These are phyloP conservation scores for Lactarius indigo DNA, from an alignment of 768 basidiomycete species.

Conservation along the genomic window DNA sequence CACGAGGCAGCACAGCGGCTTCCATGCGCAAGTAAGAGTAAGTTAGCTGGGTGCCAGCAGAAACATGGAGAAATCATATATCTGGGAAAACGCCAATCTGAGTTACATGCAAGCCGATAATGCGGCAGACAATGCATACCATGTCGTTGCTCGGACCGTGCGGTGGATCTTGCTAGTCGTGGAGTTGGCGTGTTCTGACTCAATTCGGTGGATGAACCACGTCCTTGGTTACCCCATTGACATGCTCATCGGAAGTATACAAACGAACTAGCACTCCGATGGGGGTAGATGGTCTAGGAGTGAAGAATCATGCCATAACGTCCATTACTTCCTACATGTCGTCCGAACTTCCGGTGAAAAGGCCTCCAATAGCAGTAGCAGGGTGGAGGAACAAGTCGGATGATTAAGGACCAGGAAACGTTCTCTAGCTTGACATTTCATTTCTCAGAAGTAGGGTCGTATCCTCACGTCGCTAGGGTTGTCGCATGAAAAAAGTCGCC, in stretches of 20 bases:
- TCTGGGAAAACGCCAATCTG: background rate
- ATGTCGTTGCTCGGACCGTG: background rate
- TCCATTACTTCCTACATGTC: background rate
- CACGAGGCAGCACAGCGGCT: slow-evolving; percentile 16
- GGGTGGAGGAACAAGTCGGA: background rate
- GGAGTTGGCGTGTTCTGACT: background rate
- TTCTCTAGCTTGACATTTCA: background rate
- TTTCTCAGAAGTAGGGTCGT: background rate
- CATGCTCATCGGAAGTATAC: background rate
- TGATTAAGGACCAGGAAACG: background rate
- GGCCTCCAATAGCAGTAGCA: background rate
- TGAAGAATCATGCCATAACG: background rate
- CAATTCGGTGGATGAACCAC: background rate
- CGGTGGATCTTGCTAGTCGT: background rate
- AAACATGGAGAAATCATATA: background rate
- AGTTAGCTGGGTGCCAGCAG: background rate
- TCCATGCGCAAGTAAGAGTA: background rate
- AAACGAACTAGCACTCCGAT: background rate
- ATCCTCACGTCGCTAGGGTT: background rate
- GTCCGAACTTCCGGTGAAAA: background rate
- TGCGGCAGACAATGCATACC: background rate
- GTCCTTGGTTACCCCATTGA: background rate
- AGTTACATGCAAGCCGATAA: background rate
- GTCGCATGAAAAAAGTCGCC: background rate
- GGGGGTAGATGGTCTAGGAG: background rate